Conservation (phyloP, 148 eudicot genomes). For the Salicornia ramosissima region DNA sequence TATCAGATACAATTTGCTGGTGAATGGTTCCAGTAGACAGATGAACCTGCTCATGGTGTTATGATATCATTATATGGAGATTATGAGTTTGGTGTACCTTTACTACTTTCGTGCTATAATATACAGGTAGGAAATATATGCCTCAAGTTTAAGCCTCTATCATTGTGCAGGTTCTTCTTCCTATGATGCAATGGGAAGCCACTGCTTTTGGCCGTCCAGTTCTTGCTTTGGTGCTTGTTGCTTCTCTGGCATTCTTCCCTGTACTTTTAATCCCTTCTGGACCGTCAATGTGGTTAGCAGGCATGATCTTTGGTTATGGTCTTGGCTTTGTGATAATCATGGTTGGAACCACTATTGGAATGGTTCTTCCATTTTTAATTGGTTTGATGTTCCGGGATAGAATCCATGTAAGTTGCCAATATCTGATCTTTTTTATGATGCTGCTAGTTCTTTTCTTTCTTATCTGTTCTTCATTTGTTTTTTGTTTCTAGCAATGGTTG, state of each 20-base stretch:
- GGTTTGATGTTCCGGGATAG: slow-evolving; percentile 69
- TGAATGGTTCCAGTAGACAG: no score
- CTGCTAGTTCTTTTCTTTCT: slow-evolving; percentile 1
- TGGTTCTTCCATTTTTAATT: slow-evolving; percentile 68
- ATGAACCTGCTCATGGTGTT: no score
- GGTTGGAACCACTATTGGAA: slow-evolving; percentile 86
- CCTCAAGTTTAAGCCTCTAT: slow-evolving; percentile 15
- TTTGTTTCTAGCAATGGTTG: slow-evolving; percentile 58
- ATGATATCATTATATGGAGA: no score
- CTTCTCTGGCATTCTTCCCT: slow-evolving; percentile 77
- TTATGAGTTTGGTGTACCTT: no score
- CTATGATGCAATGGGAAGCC: slow-evolving; percentile 87
- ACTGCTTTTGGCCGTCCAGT: slow-evolving; percentile 88
- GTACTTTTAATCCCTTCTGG: slow-evolving; percentile 79
- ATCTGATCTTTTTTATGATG: not conserved
- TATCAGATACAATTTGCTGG: no score
- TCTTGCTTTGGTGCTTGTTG: slow-evolving; percentile 77
- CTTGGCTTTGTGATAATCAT: slow-evolving; percentile 85
- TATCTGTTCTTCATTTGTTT: not conserved
- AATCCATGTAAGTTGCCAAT: slow-evolving; percentile 61
- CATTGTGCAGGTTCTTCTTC: slow-evolving; percentile 65
- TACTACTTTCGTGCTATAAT: not conserved
- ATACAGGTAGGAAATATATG: not conserved
- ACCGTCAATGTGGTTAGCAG: slow-evolving; percentile 98
- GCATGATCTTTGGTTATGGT: slow-evolving; percentile 95